A percentile compares a stretch with the other conserved stretches of the same genome.
These are phyloP conservation scores for Rhodamnia rubescens DNA, from an alignment of 345 rosid species.

Conservation along the genomic window DNA sequence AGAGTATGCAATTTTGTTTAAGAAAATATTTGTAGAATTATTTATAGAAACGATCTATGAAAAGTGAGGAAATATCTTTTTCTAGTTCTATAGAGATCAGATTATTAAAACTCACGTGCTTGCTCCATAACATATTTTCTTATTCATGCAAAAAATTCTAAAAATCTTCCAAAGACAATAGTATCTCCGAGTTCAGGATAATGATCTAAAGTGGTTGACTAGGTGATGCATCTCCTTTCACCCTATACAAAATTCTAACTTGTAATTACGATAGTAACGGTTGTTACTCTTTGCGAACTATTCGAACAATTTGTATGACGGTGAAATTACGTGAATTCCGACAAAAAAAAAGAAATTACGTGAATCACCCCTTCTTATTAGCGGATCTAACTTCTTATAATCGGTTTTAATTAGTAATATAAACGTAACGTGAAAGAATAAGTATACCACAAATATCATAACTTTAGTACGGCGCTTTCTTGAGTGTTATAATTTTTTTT, in stretches of 20 bases:
- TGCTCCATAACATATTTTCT: neutral
- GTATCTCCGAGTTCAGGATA: neutral
- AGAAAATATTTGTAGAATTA: neutral
- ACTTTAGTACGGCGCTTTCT: accelerated
- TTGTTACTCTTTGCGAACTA: no score
- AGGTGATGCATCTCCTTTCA: neutral
- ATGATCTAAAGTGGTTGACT: neutral
- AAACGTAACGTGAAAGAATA: no score
- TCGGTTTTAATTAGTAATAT: no score
- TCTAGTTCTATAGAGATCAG: neutral
- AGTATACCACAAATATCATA: no score
- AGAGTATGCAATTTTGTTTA: neutral
- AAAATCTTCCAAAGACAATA: neutral
- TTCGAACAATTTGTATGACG: no score
- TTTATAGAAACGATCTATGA: neutral
- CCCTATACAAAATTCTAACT: neutral
- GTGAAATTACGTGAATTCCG: no score
- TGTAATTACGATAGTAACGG: no score
- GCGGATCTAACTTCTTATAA: no score
- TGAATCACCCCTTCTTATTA: no score
- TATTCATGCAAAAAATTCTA: neutral
- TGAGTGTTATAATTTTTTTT: no score
- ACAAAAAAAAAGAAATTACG: no score
- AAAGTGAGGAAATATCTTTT: neutral
- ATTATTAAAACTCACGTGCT: neutral